Evolutionary conservation across 345 rosid genomes (phyloP), one percentile per base, ranked within the genome.

Genomic region (Fremontodendron californicum): DNA sequence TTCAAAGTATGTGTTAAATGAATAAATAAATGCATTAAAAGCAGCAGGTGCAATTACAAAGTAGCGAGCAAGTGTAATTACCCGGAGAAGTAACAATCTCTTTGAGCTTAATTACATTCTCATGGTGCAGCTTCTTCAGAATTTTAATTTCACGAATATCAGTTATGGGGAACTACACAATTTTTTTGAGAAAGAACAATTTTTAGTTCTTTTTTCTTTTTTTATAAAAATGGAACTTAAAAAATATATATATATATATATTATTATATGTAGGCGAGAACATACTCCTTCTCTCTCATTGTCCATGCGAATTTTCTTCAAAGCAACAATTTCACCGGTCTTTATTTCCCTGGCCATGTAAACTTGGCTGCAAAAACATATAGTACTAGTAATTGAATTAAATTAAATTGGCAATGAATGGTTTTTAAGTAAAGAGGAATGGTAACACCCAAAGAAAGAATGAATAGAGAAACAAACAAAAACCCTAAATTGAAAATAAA

Each of bases 221-320:
- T n/a, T n/a, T n/a, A n/a, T n/a, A n/a, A 13, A 29, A 3, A 25
- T 45, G 13, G 11, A 10, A 9, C 42, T n/a, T n/a, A n/a, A n/a
- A n/a, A n/a, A n/a, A 61, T 29, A 29, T 29, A 61, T 61, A 61
- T 33, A 6, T 13, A 55, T 54, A 54, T n/a, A n/a, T n/a, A n/a
- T n/a, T n/a, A n/a, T n/a, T n/a, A n/a, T n/a, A n/a, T n/a, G n/a
- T n/a, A 60, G 40, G 33, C 25, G 12, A 51, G 73, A 77, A 82
- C 85, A 77, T 88, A 93, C 98, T 90, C 99, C 98, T 80, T 93
- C 98, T 85, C 93, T 90, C 84, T 95, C 99, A 71, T 93, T 93
- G 78, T 96, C 99, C 99, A 96, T 95, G 74, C 99, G 89, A 55
- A 93, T 92, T 85, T 91, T 95, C 87, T 95, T 95, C 87, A 93